Evolutionary conservation across 306 rosid species (phyloP), one percentile per base, ranked within the genome.

Genomic region (Malus fusca): DNA sequence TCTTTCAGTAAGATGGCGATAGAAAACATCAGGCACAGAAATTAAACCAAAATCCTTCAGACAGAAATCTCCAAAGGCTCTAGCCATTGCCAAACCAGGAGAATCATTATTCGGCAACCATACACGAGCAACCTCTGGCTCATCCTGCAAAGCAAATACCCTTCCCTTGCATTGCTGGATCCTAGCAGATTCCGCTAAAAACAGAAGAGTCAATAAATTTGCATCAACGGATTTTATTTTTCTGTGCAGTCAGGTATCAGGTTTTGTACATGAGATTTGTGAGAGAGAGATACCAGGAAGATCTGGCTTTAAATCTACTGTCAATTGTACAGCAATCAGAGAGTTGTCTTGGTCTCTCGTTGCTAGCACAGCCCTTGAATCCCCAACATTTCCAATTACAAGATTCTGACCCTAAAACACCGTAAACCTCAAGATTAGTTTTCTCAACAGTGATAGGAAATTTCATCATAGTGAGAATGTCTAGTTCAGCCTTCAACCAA

Each of bases 21-120:
- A 82, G 69, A 68, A 87, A 55, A 87, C 83, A 51, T 84, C 87
- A 5, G 90, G 90, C 18, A 84, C 77, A 2, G 90, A 87, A 58
- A 87, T 87, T 48, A 87, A 71, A 71, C 90, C 90, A 62, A 82
- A 87, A 80, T 87, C 88, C 86, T 87, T 87, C 23, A 87, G 83
- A 75, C 90, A 87, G 53, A 87, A 87, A 72, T 87, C 90, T 33
- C 90, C 90, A 30, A 87, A 87, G 64, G 90, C 90, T 53, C 90
- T 82, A 28, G 90, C 88, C 90, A 87, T 87, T 11, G 90, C 90
- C 71, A 87, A 77, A 75, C 90, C 90, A 51, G 90, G 90, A 6
- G 90, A 82, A 69, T 87, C 90, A 31, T 73, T 85, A 59, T 82
- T 75, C 5, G 90, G 90, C 76, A 87, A 77, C 90, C 90, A 87